A percentile compares a stretch with the other conserved stretches of the same genome.
Evolutionary conservation across 345 rosid species (phyloP).

Genomic region (Populus pruinosa): DNA sequence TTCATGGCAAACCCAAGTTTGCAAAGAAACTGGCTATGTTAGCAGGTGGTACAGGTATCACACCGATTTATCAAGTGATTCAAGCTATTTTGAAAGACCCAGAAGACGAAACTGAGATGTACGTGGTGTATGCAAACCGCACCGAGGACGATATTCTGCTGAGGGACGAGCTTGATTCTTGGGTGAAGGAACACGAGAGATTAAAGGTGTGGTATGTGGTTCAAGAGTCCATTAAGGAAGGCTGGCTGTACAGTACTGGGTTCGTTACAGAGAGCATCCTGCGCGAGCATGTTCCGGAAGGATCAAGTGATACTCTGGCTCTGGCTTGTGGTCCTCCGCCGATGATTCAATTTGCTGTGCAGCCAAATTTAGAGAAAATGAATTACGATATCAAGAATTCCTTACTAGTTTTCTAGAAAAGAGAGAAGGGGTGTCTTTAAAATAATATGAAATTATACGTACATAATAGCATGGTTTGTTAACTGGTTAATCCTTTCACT

Average conservation of each 20-base stretch:
- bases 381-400: slow-evolving; percentile 64
- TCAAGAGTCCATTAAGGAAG: slow-evolving; percentile 47
- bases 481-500: not conserved
- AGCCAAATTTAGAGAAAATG: slow-evolving; percentile 92
- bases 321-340: slow-evolving; percentile 95
- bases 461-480: not conserved
- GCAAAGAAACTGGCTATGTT: slow-evolving; percentile 83
- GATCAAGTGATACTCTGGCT: slow-evolving; percentile 55
- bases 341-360: slow-evolving; percentile 90
- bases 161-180: slow-evolving; percentile 75
- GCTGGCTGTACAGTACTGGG: slow-evolving; percentile 79
- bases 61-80: slow-evolving; percentile 79
- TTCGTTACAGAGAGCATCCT: slow-evolving; percentile 62
- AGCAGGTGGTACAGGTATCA: slow-evolving; percentile 93
- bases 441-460: not conserved
- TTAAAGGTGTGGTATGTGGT: slow-evolving; percentile 90
- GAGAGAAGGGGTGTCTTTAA: not conserved
- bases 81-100: slow-evolving; percentile 75
- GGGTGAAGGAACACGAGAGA: slow-evolving; percentile 59
- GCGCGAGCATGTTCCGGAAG: slow-evolving; percentile 61
- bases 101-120: slow-evolving; percentile 76
- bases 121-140: slow-evolving; percentile 79
- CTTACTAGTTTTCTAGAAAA: slow-evolving; percentile 54
- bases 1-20: slow-evolving; percentile 71
- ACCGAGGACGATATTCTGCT: slow-evolving; percentile 80